These are phyloP conservation scores for Euptelea pleiosperma DNA, from an alignment of 164 flowering plant species.

Conservation along the genomic window DNA sequence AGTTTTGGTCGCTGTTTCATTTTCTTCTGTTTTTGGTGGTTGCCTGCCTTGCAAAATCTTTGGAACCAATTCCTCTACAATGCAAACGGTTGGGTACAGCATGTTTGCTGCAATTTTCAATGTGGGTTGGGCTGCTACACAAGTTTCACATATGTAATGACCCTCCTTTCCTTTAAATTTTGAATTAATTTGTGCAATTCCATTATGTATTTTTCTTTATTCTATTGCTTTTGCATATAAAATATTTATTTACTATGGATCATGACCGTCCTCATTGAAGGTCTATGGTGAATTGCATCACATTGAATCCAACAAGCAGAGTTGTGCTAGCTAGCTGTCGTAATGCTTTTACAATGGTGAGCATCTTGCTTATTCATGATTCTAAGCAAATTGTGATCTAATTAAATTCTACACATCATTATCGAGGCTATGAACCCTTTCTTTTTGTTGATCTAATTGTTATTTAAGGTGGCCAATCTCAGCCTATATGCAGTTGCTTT, in stretches of 20 bases:
- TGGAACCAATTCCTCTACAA: constrained; percentile 42
- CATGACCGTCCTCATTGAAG: constrained; percentile 40
- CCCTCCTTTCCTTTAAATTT: constrained; percentile 9
- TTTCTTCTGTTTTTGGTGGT: constrained; percentile 94
- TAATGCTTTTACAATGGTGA: constrained; percentile 94
- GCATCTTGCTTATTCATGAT: constrained; percentile 16
- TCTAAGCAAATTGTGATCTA: not conserved
- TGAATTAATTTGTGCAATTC: not conserved
- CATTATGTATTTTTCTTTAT: not conserved
- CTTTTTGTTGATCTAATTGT: constrained; percentile 5
- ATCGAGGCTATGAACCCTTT: constrained; percentile 2
- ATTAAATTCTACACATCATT: not conserved
- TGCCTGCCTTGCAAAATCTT: constrained; percentile 76
- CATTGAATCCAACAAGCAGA: constrained; percentile 83
- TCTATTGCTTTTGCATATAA: not conserved
- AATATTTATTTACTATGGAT: not conserved
- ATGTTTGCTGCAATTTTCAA: constrained; percentile 86
- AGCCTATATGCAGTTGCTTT: constrained; percentile 81
- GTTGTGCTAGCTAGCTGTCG: constrained; percentile 86
- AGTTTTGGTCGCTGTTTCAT: constrained; percentile 76
- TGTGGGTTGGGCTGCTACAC: constrained; percentile 96
- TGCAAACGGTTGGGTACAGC: constrained; percentile 73
- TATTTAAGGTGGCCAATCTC: constrained; percentile 79
- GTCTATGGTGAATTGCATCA: constrained; percentile 95
- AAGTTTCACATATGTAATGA: constrained; percentile 90